A percentile compares a stretch with the other conserved stretches of the same genome.
phyloP scores from a whole-genome alignment of 140 eudicot species.

The Cichorium intybus region DNA sequence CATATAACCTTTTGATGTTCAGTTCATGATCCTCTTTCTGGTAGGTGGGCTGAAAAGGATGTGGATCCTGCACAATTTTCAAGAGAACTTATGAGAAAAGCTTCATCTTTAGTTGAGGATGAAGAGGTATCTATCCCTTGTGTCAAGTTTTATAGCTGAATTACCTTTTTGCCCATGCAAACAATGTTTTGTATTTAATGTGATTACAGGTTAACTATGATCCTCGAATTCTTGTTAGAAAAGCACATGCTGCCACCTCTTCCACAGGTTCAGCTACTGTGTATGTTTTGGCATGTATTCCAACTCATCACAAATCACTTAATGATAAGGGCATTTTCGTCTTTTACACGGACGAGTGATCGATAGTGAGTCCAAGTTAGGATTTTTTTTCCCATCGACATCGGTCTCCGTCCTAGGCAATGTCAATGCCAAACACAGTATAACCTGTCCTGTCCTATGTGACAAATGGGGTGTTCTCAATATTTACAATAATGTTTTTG shows the following conservation, averaged over 20 bases:
- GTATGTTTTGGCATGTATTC: constrained; percentile 51
- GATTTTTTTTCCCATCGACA: no score
- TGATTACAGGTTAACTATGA: constrained; percentile 62
- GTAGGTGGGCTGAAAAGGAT: constrained; percentile 87
- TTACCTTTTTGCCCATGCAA: background rate
- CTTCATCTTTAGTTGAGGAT: constrained; percentile 62
- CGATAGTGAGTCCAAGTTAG: no score
- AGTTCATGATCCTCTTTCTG: background rate
- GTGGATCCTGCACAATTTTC: constrained; percentile 90
- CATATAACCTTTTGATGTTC: background rate
- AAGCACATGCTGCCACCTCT: constrained; percentile 89
- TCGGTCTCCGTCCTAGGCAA: no score
- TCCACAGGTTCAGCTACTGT: constrained; percentile 93
- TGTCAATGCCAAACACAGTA: no score
- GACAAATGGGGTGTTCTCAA: no score
- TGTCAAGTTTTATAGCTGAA: background rate
- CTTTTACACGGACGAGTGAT: background rate
- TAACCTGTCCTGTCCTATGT: no score
- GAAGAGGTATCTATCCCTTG: constrained; percentile 54
- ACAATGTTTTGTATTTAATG: background rate
- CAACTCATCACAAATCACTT: background rate
- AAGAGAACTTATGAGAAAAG: constrained; percentile 72
- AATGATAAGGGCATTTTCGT: background rate
- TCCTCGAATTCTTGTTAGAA: constrained; percentile 70
- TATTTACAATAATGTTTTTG: constrained; percentile 5